Percentiles rank a stretch among this genome's conserved stretches.
Conservation (phyloP, 2,329 filamentous ascomycete genomes). For the Exophiala sp. region DNA sequence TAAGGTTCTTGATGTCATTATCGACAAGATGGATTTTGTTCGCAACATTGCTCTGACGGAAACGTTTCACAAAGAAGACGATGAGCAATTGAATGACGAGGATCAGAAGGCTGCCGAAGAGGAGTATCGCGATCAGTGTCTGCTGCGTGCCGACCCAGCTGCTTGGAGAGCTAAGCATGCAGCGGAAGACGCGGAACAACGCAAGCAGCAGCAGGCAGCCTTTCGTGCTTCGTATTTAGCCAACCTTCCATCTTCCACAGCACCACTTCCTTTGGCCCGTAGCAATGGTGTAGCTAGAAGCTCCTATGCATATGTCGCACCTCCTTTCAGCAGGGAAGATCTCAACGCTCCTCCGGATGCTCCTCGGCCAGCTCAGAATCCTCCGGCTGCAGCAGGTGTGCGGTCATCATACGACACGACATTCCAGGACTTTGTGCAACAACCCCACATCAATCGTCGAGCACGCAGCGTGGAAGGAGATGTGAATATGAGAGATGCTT, state of each 20-base stretch:
- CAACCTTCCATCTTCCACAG: not conserved
- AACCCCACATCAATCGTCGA: too few species aligned
- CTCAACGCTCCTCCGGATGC: too few species aligned
- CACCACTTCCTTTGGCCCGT: not conserved
- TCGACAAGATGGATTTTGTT: constrained; percentile 32
- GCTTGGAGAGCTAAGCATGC: constrained; percentile 23
- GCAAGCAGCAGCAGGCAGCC: not conserved
- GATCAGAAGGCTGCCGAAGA: constrained; percentile 56
- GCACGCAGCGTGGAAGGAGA: too few species aligned
- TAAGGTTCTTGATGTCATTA: constrained; percentile 57
- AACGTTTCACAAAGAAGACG: constrained; percentile 68
- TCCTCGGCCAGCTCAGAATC: too few species aligned
- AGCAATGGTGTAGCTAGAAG: too few species aligned
- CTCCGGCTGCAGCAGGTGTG: too few species aligned
- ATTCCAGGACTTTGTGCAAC: too few species aligned
- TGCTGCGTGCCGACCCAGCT: constrained; percentile 37
- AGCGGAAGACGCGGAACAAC: not conserved
- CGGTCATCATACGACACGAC: too few species aligned
- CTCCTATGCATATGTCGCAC: too few species aligned
- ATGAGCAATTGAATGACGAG: constrained; percentile 57
- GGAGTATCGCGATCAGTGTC: constrained; percentile 39
- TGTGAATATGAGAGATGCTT: too few species aligned
- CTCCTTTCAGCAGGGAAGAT: too few species aligned
- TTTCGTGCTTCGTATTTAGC: constrained; percentile 1
- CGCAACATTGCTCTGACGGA: constrained; percentile 62